These are phyloP conservation scores for Cercophora sp. DNA, from an alignment of 495 filamentous ascomycete species.

Conservation along the genomic window DNA sequence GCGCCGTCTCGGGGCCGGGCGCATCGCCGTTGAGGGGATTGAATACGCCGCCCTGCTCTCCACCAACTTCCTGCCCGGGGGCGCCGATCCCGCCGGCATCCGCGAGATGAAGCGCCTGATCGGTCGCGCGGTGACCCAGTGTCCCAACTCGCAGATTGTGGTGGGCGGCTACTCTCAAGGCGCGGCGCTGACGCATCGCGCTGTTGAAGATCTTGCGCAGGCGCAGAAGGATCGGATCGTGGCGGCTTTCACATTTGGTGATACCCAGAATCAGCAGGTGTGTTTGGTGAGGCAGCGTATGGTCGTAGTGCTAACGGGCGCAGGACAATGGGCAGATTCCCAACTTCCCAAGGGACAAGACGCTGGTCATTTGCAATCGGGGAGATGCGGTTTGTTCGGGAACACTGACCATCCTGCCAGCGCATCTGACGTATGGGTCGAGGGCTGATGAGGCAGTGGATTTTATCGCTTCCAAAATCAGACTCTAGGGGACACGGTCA, in stretches of 20 bases:
- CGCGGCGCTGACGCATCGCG: slow-evolving; percentile 48
- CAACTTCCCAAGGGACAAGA: slow-evolving; percentile 41
- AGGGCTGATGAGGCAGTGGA: slow-evolving; percentile 27
- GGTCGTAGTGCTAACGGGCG: not conserved
- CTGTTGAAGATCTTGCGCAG: slow-evolving; percentile 38
- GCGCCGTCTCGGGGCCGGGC: slow-evolving; percentile 15
- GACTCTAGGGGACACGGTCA: too few species aligned
- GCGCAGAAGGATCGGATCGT: slow-evolving; percentile 43
- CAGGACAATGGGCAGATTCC: slow-evolving; percentile 39
- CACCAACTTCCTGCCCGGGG: slow-evolving; percentile 26
- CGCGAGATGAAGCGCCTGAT: slow-evolving; percentile 26
- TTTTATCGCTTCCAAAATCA: too few species aligned
- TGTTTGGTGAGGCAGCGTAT: not conserved
- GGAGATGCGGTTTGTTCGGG: slow-evolving; percentile 51
- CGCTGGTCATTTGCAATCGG: slow-evolving; percentile 47
- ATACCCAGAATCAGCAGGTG: slow-evolving; percentile 49
- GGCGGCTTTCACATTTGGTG: slow-evolving; percentile 52
- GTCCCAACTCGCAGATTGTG: slow-evolving; percentile 29
- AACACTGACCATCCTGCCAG: slow-evolving; percentile 42
- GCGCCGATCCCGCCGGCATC: slow-evolving; percentile 28
- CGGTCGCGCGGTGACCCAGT: slow-evolving; percentile 22
- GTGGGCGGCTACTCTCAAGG: slow-evolving; percentile 46
- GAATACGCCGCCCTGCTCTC: slow-evolving; percentile 30
- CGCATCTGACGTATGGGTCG: slow-evolving; percentile 45
- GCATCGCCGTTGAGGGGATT: slow-evolving; percentile 30